Evolutionary conservation across 441 rosid genomes (phyloP).

Genomic region (Arabidopsis lyrata): DNA sequence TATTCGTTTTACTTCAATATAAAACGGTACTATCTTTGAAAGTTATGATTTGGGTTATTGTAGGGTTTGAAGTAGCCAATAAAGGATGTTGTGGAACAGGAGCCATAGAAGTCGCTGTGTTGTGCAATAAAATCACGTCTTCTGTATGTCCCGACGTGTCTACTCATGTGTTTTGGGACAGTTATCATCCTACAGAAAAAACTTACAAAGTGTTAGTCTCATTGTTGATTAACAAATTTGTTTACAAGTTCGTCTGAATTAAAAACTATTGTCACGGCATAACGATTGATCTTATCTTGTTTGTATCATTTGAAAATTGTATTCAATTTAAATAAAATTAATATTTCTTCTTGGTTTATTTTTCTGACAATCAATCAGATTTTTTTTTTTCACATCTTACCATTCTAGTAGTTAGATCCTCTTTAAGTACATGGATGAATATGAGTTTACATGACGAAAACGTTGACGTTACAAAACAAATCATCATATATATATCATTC

Average conservation of each 20-base stretch:
- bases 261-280: not conserved
- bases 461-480: not conserved
- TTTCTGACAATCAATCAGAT: not conserved
- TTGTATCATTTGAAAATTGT: slow-evolving; percentile 9
- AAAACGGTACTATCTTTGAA: not conserved
- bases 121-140: slow-evolving; percentile 56
- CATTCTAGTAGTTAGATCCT: slow-evolving; percentile 3
- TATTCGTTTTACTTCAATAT: not conserved
- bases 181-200: slow-evolving; percentile 75
- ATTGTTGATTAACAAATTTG: slow-evolving; percentile 23
- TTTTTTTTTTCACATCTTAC: not conserved
- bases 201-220: slow-evolving; percentile 51
- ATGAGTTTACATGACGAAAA: not conserved
- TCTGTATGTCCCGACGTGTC: slow-evolving; percentile 52
- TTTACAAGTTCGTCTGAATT: slow-evolving; percentile 25
- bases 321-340: not conserved
- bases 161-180: slow-evolving; percentile 69
- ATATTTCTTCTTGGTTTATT: slow-evolving; percentile 8
- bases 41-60: slow-evolving; percentile 21
- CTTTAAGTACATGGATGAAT: not conserved
- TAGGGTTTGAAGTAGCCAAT: slow-evolving; percentile 59
- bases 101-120: slow-evolving; percentile 54
- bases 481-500: slow-evolving; percentile 3
- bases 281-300: not conserved
- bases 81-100: slow-evolving; percentile 83